phyloP scores from a whole-genome alignment of 1,139 yeast species.

The Geotrichum aggregatum region DNA sequence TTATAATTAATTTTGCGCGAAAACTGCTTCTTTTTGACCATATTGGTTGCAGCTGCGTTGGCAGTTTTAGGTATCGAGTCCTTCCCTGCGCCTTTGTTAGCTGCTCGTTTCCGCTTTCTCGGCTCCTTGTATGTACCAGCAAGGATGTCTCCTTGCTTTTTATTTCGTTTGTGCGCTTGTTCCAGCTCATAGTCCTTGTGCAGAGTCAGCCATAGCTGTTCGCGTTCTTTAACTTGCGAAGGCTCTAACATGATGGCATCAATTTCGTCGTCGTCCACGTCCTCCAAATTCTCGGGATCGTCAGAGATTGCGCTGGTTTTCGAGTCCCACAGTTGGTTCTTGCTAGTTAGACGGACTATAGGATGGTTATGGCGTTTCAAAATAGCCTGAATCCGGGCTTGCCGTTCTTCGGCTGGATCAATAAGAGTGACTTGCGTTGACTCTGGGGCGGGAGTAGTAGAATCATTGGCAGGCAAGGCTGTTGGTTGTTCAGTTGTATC shows the following conservation, averaged over 20 bases:
- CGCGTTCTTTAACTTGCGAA: conserved; percentile 66
- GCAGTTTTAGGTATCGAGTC: conserved; percentile 5
- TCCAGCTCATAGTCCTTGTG: conserved; percentile 81
- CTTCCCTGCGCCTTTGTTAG: background rate
- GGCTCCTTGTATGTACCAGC: conserved; percentile 40
- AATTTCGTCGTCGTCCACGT: conserved; percentile 79
- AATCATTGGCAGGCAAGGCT: background rate
- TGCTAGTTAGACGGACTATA: conserved; percentile 9
- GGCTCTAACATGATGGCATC: conserved; percentile 55
- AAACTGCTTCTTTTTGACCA: conserved; percentile 18
- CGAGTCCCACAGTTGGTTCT: conserved; percentile 13
- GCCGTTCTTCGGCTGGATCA: conserved; percentile 12
- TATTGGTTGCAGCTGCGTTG: conserved; percentile 13
- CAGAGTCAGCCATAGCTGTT: conserved; percentile 80
- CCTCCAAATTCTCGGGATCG: conserved; percentile 60
- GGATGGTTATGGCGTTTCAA: conserved; percentile 22
- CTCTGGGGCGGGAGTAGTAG: background rate
- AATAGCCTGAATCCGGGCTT: conserved; percentile 20
- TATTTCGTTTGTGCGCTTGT: conserved; percentile 79
- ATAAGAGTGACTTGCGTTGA: conserved; percentile 2
- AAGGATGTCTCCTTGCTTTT: conserved; percentile 75
- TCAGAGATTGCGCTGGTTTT: conserved; percentile 51
- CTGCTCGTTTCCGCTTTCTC: conserved; percentile 28
- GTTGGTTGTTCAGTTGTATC: background rate
- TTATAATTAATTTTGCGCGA: conserved; percentile 16